Conservation (phyloP, 768 basidiomycete genomes). For the Boletus eberwhitei region DNA sequence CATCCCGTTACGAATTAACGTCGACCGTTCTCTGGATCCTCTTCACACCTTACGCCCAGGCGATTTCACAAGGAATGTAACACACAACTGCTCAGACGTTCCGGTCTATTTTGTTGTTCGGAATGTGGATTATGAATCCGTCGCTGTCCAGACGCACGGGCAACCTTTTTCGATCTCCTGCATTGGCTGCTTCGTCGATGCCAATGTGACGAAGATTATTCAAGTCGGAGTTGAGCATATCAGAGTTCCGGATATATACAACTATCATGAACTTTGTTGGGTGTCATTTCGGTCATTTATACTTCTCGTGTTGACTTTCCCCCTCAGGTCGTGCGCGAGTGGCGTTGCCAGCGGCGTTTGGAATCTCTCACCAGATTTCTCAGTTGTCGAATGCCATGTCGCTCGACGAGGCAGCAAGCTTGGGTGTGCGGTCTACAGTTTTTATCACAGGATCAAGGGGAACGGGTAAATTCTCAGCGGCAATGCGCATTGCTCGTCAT, state of each 20-base stretch:
- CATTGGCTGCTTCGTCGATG: constrained; percentile 84
- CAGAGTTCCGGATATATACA: constrained; percentile 50
- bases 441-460: constrained; percentile 79
- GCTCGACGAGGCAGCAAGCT: constrained; percentile 52
- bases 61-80: constrained; percentile 1
- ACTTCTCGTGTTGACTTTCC: constrained; percentile 1
- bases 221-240: constrained; percentile 77
- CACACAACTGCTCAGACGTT: constrained; percentile 32
- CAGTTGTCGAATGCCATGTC: constrained; percentile 61
- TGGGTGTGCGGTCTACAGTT: constrained; percentile 64
- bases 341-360: constrained; percentile 17
- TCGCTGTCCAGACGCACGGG: constrained; percentile 39
- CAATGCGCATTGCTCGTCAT: constrained; percentile 50
- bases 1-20: constrained; percentile 60
- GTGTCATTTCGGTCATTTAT: constrained; percentile 2
- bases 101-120: constrained; percentile 77
- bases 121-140: constrained; percentile 63
- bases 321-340: constrained; percentile 20
- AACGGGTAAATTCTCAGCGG: constrained; percentile 72
- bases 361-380: constrained; percentile 46
- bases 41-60: not conserved
- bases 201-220: constrained; percentile 65
- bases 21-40: constrained; percentile 38
- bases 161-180: constrained; percentile 60
- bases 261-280: constrained; percentile 52